Conservation (phyloP, 164 flowering plant species). For the Nelumbo lutea region DNA sequence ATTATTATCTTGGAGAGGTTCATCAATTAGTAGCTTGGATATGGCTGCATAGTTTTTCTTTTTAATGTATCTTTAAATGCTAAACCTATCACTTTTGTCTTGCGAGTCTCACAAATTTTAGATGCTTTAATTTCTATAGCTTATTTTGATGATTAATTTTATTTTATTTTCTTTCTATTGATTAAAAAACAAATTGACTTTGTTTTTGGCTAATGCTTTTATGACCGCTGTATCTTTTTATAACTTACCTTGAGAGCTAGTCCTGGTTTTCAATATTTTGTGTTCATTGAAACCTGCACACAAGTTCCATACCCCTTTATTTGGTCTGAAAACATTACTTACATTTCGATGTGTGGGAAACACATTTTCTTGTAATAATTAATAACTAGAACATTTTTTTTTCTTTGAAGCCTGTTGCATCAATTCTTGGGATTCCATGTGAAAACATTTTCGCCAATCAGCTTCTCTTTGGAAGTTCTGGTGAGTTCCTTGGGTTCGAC, state of each 20-base stretch:
- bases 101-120: too few species aligned
- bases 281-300: background rate
- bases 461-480: slow-evolving; percentile 66
- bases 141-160: too few species aligned
- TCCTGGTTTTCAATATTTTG: background rate
- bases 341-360: background rate
- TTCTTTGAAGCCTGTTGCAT: slow-evolving; percentile 67
- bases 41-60: too few species aligned
- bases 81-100: too few species aligned
- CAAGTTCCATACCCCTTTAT: background rate
- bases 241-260: background rate
- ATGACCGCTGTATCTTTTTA: too few species aligned
- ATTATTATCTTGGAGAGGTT: too few species aligned
- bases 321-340: background rate
- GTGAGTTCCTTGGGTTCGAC: slow-evolving; percentile 85
- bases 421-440: slow-evolving; percentile 68
- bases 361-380: slow-evolving; percentile 2
- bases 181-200: too few species aligned
- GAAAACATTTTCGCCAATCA: slow-evolving; percentile 88
- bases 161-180: too few species aligned
- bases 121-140: too few species aligned
- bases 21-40: too few species aligned
- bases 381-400: slow-evolving; percentile 15
- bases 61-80: too few species aligned
- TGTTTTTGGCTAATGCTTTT: too few species aligned